Base-by-base conservation (phyloP, 2,329 filamentous ascomycete species). In the Dactylellina drechsleri region DNA sequence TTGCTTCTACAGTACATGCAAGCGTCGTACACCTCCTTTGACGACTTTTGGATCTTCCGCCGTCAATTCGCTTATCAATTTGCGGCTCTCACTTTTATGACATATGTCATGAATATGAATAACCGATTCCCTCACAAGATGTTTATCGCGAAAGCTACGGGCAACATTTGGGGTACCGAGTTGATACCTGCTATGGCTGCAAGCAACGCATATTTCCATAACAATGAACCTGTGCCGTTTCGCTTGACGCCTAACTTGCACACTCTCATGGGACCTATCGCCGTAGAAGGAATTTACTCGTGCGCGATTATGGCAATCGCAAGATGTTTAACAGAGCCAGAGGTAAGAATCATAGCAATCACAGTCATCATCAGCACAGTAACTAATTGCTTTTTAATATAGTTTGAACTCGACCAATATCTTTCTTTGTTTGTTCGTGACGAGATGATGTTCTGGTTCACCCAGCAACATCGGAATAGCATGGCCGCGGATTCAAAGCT, bases 11-110 rank as follows among this genome's bases (percentile, higher is more conserved):
- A 79, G 78, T 79, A 79, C 59, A 71, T 79, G 70, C 77, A 78
- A 45, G 77, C 76, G 62, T 79, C 79, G 1, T 98, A 95, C 83
- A 91, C 93, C 31, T 90, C 92, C 77, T 99, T 92, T 82, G 88
- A 91, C 53, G 93, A 97, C 80, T 97, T 98, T 85, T 99, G 94
- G 93, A 87, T 99, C 70, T 99, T 99, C 92, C 91, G 95, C 72
- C 90, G 93, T 72, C 93, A 97, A 78, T 97, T 99, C 83, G 91
- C 92, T 20, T 97, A 98, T 84, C 95, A 99, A 83, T 90, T 97
- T 76, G 94, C 95, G 18, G 89, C 93, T 1, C 87, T 98, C 77
- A 97, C 95, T 0, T 99, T 99, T 84, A 97, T 99, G 91, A 98
- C 95, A 2, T 99, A 98, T 81, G 91, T 97, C 72, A 90, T 99